Evolutionary conservation across 495 filamentous ascomycete genomes (phyloP).

Genomic region (Neurospora sp.): DNA sequence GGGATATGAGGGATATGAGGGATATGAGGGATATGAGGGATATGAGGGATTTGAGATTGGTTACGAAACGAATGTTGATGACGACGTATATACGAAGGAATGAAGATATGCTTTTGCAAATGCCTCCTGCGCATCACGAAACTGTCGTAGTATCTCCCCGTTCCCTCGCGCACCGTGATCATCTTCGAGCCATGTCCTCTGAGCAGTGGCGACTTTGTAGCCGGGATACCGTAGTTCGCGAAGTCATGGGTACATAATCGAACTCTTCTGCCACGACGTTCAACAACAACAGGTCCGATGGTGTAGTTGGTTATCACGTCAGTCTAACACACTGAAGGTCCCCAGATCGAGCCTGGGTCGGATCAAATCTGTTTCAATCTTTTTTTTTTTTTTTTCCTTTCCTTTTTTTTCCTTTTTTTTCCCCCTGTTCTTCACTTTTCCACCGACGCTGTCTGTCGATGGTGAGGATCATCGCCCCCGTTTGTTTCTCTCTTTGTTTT

Average conservation of each 20-base stretch:
- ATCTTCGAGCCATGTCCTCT: too few relatives aligned
- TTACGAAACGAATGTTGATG: background rate
- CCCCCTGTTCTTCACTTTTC: too few relatives aligned
- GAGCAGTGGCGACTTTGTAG: background rate
- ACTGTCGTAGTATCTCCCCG: too few relatives aligned
- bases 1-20: too few relatives aligned
- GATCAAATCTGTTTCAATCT: background rate
- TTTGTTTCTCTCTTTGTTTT: too few relatives aligned
- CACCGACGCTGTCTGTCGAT: too few relatives aligned
- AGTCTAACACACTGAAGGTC: background rate
- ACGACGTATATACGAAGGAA: background rate
- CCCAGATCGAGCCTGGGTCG: background rate
- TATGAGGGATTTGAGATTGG: background rate
- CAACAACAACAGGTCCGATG: background rate
- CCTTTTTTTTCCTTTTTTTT: too few relatives aligned
- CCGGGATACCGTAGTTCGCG: background rate
- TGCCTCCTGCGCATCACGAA: too few relatives aligned
- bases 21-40: too few relatives aligned
- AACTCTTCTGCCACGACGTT: accelerated
- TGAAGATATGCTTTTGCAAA: background rate
- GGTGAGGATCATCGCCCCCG: too few relatives aligned
- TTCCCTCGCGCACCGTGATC: too few relatives aligned
- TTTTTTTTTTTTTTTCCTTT: too few relatives aligned
- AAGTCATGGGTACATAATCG: background rate
- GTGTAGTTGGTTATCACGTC: background rate